phyloP scores from a whole-genome alignment of 306 rosid genomes.

The Begonia loranthoides region DNA sequence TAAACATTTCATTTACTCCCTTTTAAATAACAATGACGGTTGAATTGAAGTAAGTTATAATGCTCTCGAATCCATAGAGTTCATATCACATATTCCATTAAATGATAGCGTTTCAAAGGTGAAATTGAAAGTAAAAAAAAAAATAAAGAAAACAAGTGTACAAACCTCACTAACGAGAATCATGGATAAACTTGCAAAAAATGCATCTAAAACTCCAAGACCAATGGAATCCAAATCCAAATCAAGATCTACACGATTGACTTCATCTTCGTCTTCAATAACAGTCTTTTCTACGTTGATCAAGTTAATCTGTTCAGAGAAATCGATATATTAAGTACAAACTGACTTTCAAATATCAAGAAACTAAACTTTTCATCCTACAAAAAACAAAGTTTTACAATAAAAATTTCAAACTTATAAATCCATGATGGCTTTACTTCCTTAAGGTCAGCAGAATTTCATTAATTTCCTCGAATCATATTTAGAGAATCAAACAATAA shows the following conservation, averaged over 20 bases:
- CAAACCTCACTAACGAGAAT: constrained; percentile 92
- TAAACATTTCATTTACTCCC: background rate
- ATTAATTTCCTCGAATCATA: too few relatives aligned
- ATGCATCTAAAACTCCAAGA: constrained; percentile 79
- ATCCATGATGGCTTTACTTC: too few relatives aligned
- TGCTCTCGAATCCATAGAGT: background rate
- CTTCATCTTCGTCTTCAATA: constrained; percentile 16
- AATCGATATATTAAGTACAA: background rate
- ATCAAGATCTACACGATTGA: constrained; percentile 17
- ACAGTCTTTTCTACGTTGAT: constrained; percentile 23
- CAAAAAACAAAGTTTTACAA: background rate
- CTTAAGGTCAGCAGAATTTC: background rate
- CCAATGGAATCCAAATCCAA: constrained; percentile 54
- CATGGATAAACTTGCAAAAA: constrained; percentile 83
- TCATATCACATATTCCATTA: background rate
- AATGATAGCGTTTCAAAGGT: background rate
- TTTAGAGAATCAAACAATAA: background rate
- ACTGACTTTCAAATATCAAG: background rate
- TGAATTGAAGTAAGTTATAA: background rate
- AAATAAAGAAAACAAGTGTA: constrained; percentile 1
- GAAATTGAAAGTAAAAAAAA: background rate
- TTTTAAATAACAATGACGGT: background rate
- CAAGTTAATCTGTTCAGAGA: constrained; percentile 33
- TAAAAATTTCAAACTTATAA: background rate
- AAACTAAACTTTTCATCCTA: background rate